These are phyloP conservation scores for Apiotrichum veenhuisii DNA, from an alignment of 1,284 basidiomycete genomes.

Conservation along the genomic window DNA sequence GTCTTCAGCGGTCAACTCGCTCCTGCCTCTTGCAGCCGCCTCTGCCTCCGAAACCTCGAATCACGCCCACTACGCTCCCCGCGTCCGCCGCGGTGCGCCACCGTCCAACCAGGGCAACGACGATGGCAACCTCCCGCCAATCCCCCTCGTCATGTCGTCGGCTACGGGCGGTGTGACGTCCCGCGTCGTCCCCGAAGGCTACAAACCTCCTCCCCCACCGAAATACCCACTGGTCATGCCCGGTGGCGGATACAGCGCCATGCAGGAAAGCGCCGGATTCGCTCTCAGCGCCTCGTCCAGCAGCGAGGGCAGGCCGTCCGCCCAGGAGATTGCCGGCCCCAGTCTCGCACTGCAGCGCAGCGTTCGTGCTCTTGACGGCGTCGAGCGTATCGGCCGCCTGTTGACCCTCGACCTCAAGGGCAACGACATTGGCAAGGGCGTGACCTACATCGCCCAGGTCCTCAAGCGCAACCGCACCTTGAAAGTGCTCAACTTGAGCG, in stretches of 20 bases:
- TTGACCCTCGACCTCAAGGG: slow-evolving; percentile 85
- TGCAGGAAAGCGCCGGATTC: slow-evolving; percentile 27
- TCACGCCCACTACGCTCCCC: slow-evolving; percentile 2
- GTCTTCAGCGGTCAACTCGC: slow-evolving; percentile 34
- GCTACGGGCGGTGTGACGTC: slow-evolving; percentile 72
- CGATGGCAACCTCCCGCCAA: slow-evolving; percentile 31
- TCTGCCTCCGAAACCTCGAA: not conserved
- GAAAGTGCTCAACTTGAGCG: slow-evolving; percentile 87
- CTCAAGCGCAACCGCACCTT: slow-evolving; percentile 92
- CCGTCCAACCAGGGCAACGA: slow-evolving; percentile 11
- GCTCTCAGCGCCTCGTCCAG: slow-evolving; percentile 10
- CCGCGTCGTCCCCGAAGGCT: slow-evolving; percentile 55
- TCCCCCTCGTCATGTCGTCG: slow-evolving; percentile 64
- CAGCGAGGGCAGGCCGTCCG: not conserved
- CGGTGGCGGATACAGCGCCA: slow-evolving; percentile 29
- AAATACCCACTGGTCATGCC: slow-evolving; percentile 39
- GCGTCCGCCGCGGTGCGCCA: slow-evolving; percentile 3
- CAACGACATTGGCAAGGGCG: slow-evolving; percentile 84
- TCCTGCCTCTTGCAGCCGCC: slow-evolving; percentile 45
- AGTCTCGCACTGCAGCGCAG: slow-evolving; percentile 55
- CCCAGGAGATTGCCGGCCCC: slow-evolving; percentile 29
- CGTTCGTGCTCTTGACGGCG: slow-evolving; percentile 74
- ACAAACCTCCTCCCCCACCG: slow-evolving; percentile 34
- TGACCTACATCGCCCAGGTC: slow-evolving; percentile 88
- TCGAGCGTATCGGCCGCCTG: slow-evolving; percentile 78